Evolutionary conservation across 2,329 filamentous ascomycete genomes (phyloP).

Genomic region (Drechslerella dactyloides): DNA sequence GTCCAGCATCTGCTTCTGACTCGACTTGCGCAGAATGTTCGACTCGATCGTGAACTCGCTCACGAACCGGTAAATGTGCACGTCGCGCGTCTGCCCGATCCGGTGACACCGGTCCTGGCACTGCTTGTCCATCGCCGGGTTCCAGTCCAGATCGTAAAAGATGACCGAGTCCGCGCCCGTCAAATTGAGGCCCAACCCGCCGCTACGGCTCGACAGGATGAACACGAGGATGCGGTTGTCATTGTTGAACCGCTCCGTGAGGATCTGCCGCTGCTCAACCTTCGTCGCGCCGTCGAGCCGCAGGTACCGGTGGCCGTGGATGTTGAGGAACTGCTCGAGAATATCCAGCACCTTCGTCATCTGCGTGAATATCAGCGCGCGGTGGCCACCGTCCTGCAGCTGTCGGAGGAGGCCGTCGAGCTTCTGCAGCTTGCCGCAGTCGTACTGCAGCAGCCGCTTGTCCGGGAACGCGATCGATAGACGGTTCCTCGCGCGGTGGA

Average conservation of each 20-base stretch:
- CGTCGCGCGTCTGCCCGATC: slow-evolving; percentile 95
- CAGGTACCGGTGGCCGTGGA: slow-evolving; percentile 95
- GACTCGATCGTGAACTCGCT: slow-evolving; percentile 96
- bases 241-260: slow-evolving; percentile 96
- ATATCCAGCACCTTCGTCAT: slow-evolving; percentile 99
- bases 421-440: slow-evolving; percentile 93
- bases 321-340: slow-evolving; percentile 95
- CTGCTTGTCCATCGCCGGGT: slow-evolving; percentile 99
- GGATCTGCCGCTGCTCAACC: slow-evolving; percentile 90
- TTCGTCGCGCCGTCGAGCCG: slow-evolving; percentile 96
- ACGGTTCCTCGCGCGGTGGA: slow-evolving; percentile 91
- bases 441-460: slow-evolving; percentile 92
- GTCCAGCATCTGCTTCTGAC: slow-evolving; percentile 96
- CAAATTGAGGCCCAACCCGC: slow-evolving; percentile 92
- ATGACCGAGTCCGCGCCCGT: slow-evolving; percentile 97
- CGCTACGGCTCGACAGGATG: slow-evolving; percentile 92
- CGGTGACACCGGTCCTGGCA: slow-evolving; percentile 97
- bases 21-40: slow-evolving; percentile 94
- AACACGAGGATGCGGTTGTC: slow-evolving; percentile 92
- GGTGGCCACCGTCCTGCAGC: slow-evolving; percentile 86
- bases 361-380: slow-evolving; percentile 96
- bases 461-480: slow-evolving; percentile 96
- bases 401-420: slow-evolving; percentile 84
- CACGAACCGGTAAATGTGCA: slow-evolving; percentile 94
- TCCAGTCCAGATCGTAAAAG: slow-evolving; percentile 99